Base-by-base conservation (phyloP, 176 grass and related monocot genomes). In the Zizania latifolia region DNA sequence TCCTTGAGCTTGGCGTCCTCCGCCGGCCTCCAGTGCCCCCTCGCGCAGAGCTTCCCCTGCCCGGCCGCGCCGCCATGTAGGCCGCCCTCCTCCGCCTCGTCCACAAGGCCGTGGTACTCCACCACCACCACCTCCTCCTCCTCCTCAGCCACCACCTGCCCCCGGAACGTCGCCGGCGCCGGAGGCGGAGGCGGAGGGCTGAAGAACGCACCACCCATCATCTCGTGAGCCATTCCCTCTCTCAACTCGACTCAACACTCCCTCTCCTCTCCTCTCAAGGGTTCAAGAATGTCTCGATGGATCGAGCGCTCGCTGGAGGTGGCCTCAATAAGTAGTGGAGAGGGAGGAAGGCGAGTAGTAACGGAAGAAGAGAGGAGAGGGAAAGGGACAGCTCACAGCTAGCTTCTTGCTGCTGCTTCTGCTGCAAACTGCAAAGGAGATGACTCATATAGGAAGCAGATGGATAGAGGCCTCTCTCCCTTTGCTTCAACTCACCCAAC, bases 1-100 rank as follows among this genome's bases (percentile, higher is more conserved):
- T 95, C 92, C 81, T 72, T 91, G 31, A 95, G 92, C 80, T 67
- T 86, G 16, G 88, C 85, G 74, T 95, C 92, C 88, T 95, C 92
- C 15, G 89, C 92, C 26, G 89, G 92, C 1, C 85, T 71, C 92
- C 92, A 95, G 83, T 95, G 92, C 3, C 92, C 92, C 43, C 92
- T 81, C 0, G 82, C 69, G 62, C 84, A 90, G 30, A 94, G 78
- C 82, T 81, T 94, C 29, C 72, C 70, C 35, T 84, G 77, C 37
- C 84, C n/a, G n/a, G 4, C 58, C 63, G 1, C 19, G 10, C 34
- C 22, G 11, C 70, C 59, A 46, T 46, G 4, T n/a, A n/a, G n/a
- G 12, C 45, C 68, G n/a, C 75, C 75, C 13, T 68, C 84, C 45
- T 84, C 88, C 23, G 58, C 17, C 8, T 71, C 74, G 9, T 71